Base-by-base conservation (phyloP, 139 green algal genomes). In the Trebouxia sp. region DNA sequence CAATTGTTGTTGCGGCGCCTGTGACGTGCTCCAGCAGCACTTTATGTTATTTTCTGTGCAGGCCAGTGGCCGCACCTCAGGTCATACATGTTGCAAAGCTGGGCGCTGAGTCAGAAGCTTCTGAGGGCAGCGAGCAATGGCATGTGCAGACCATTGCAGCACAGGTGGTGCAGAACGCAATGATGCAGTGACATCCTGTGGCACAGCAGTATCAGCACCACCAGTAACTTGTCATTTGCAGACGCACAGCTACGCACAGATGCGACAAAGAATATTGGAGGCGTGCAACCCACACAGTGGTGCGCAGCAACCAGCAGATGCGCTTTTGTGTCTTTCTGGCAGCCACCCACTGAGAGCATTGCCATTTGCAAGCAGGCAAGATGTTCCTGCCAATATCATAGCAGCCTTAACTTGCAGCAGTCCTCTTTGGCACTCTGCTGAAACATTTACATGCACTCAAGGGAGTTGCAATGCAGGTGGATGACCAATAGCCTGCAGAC, bases 301-400 rank as follows among this genome's bases (percentile, higher is more conserved):
- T 6, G n/a, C 5, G 14, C 35, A 72, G 11, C 62, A 76, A 7
- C 50, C 79, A 6, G 87, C 89, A 0, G 83, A 91, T 65, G 92
- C 87, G 20, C 77, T 96, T 56, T 83, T 96, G 65, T 80, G 90
- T 20, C 82, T 96, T 51, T 94, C 91, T 6, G 92, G 92, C 38
- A 90, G 89, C 47, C 90, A 96, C 81, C 91, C 92, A 9, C 83
- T 89, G 10, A 83, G 92, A 1, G 39, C 30, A 0, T 51, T 93
- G 76, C 88, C 87, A 14, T 43, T 35, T 12, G 14, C 62, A 30
- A 35, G 43, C 26, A 72, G 62, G 62, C n/a, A 67, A 67, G 56
- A 38, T 38, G 28, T 7, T 39, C 11, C 6, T 0, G 66, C 62
- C 17, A 28, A 9, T 6, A 30, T 35, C n/a, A n/a, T n/a, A n/a